Evolutionary conservation across 176 grass and related monocot genomes (phyloP).

Genomic region (Areca catechu): DNA sequence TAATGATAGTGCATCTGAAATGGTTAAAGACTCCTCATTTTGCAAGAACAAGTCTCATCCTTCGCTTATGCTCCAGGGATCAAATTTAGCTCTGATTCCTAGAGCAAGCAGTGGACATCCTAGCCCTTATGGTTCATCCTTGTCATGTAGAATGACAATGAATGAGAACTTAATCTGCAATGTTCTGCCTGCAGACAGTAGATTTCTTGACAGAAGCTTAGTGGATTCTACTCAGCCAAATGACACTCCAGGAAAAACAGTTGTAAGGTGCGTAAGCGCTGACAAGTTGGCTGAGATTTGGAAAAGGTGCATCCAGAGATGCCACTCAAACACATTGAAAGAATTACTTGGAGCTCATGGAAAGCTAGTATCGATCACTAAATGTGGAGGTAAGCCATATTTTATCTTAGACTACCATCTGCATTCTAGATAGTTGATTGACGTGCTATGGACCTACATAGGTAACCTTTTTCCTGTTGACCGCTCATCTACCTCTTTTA

Average conservation of each 20-base stretch:
- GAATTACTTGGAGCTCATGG: slow-evolving; percentile 58
- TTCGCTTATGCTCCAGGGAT: slow-evolving; percentile 21
- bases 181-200: slow-evolving; percentile 29
- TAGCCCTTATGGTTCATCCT: slow-evolving; percentile 24
- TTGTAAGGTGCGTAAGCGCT: slow-evolving; percentile 21
- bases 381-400: slow-evolving; percentile 45
- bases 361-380: slow-evolving; percentile 47
- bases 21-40: slow-evolving; percentile 36
- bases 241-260: slow-evolving; percentile 21
- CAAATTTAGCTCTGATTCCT: slow-evolving; percentile 27
- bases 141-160: slow-evolving; percentile 26
- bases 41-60: slow-evolving; percentile 38
- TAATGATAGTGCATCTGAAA: slow-evolving; percentile 35
- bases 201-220: slow-evolving; percentile 38
- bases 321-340: slow-evolving; percentile 65
- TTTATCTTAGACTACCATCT: too few species aligned
- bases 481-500: too few species aligned
- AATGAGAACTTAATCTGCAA: slow-evolving; percentile 10
- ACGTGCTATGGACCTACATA: too few species aligned
- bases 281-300: slow-evolving; percentile 61
- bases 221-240: slow-evolving; percentile 23
- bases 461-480: too few species aligned
- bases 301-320: slow-evolving; percentile 58
- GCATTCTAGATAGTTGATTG: too few species aligned
- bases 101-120: slow-evolving; percentile 26